Percentiles rank a stretch among this genome's conserved stretches.
These are phyloP conservation scores for Didymella lethalis DNA, from an alignment of 2,329 filamentous ascomycete species.

Conservation along the genomic window DNA sequence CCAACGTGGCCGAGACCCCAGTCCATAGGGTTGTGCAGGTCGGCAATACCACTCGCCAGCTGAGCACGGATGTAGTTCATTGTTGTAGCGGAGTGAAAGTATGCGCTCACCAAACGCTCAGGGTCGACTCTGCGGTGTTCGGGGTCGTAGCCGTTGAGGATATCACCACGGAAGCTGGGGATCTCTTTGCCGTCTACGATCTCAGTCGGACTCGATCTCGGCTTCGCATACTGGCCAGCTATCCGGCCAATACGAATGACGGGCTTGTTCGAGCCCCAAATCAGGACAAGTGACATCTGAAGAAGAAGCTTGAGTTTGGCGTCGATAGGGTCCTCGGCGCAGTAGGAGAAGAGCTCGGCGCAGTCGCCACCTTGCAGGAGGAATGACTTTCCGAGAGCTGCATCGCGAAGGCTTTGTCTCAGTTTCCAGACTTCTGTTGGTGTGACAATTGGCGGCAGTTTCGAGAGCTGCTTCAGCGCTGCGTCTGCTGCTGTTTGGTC, in stretches of 20 bases:
- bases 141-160: slow-evolving; percentile 85
- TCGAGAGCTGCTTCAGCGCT: slow-evolving; percentile 69
- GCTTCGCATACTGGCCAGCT: slow-evolving; percentile 98
- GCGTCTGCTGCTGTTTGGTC: slow-evolving; percentile 66
- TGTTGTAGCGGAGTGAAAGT: slow-evolving; percentile 94
- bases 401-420: slow-evolving; percentile 80
- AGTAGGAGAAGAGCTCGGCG: slow-evolving; percentile 97
- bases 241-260: slow-evolving; percentile 95
- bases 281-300: slow-evolving; percentile 95
- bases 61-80: slow-evolving; percentile 91
- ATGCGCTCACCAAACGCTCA: slow-evolving; percentile 83
- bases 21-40: slow-evolving; percentile 90
- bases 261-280: slow-evolving; percentile 83
- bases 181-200: slow-evolving; percentile 79
- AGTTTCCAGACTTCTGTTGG: slow-evolving; percentile 81
- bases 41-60: slow-evolving; percentile 86
- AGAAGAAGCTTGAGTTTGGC: slow-evolving; percentile 95
- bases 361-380: slow-evolving; percentile 96
- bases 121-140: slow-evolving; percentile 84
- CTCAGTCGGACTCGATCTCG: slow-evolving; percentile 87
- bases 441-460: slow-evolving; percentile 79
- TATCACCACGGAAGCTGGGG: slow-evolving; percentile 92
- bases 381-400: slow-evolving; percentile 89
- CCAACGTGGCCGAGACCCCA: slow-evolving; percentile 94
- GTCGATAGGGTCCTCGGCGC: slow-evolving; percentile 86